Evolutionary conservation across 148 eudicot genomes (phyloP).

Genomic region (Rhododendron henanense): DNA sequence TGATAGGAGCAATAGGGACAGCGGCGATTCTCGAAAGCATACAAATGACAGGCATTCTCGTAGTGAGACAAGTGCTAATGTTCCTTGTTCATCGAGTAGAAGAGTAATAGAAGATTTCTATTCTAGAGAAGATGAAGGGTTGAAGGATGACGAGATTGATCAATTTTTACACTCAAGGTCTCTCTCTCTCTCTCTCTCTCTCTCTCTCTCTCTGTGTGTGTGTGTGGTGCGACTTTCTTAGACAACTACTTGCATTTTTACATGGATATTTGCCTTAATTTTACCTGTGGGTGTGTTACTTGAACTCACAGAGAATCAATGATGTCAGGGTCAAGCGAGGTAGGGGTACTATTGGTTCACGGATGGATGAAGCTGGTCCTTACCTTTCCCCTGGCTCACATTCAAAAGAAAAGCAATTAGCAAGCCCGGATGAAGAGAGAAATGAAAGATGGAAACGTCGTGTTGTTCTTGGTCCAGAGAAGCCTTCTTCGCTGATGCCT

Average conservation of each 20-base stretch:
- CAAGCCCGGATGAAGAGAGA: conserved; percentile 9
- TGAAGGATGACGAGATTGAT: conserved; percentile 77
- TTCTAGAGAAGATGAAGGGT: conserved; percentile 47
- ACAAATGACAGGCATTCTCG: conserved; percentile 36
- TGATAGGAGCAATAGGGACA: conserved; percentile 24
- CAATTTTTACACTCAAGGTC: conserved; percentile 80
- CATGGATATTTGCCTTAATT: not conserved
- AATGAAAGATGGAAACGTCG: conserved; percentile 22
- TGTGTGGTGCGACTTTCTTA: not conserved
- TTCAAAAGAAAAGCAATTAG: conserved; percentile 21
- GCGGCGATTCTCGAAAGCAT: conserved; percentile 23
- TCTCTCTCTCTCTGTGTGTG: not conserved
- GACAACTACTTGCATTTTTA: not conserved
- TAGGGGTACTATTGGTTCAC: conserved; percentile 80
- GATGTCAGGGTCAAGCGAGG: conserved; percentile 82
- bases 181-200: not conserved
- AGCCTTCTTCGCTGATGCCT: conserved; percentile 37
- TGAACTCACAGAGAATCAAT: conserved; percentile 1
- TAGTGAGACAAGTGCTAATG: conserved; percentile 14
- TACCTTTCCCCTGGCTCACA: conserved; percentile 45
- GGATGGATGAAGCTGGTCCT: conserved; percentile 98
- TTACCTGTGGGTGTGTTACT: not conserved
- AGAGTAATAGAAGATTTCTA: conserved; percentile 26
- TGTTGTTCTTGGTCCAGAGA: conserved; percentile 58
- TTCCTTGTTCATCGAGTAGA: conserved; percentile 49